These are phyloP conservation scores for Paramecium pentaurelia DNA, from an alignment of 73 alveolate species.

Conservation along the genomic window DNA sequence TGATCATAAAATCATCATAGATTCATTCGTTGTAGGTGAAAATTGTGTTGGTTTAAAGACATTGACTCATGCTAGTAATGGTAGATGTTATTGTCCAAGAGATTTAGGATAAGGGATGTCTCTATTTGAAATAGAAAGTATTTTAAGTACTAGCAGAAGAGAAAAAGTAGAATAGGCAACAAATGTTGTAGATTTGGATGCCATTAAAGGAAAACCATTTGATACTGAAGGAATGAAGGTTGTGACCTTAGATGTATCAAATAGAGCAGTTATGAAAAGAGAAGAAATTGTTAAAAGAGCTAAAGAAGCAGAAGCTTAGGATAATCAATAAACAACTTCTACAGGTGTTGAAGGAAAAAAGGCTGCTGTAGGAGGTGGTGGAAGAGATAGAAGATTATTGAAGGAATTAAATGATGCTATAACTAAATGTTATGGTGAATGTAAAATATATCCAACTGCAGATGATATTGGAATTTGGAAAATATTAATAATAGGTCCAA, in stretches of 20 bases:
- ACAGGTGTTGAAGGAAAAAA: not conserved
- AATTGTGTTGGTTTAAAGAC: slow-evolving; percentile 58
- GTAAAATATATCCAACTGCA: slow-evolving; percentile 50
- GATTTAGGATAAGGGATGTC: slow-evolving; percentile 55
- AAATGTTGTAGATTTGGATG: not conserved
- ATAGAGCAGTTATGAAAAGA: not conserved
- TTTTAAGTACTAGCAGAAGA: slow-evolving; percentile 46
- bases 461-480: slow-evolving; percentile 58
- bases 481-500: slow-evolving; percentile 65
- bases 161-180: not conserved
- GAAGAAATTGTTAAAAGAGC: not conserved
- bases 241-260: not conserved
- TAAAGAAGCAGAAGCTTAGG: not conserved
- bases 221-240: slow-evolving; percentile 19
- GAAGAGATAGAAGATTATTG: slow-evolving; percentile 15
- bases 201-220: not conserved
- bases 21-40: slow-evolving; percentile 60
- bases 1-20: slow-evolving; percentile 52
- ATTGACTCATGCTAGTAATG: slow-evolving; percentile 62
- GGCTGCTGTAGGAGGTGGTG: not conserved
- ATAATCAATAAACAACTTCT: not conserved
- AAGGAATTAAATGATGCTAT: slow-evolving; percentile 35
- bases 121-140: slow-evolving; percentile 57
- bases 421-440: not conserved
- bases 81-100: slow-evolving; percentile 58